Conservation (phyloP, 2,329 filamentous ascomycete genomes). For the Tolypocladium ovalisporum region DNA sequence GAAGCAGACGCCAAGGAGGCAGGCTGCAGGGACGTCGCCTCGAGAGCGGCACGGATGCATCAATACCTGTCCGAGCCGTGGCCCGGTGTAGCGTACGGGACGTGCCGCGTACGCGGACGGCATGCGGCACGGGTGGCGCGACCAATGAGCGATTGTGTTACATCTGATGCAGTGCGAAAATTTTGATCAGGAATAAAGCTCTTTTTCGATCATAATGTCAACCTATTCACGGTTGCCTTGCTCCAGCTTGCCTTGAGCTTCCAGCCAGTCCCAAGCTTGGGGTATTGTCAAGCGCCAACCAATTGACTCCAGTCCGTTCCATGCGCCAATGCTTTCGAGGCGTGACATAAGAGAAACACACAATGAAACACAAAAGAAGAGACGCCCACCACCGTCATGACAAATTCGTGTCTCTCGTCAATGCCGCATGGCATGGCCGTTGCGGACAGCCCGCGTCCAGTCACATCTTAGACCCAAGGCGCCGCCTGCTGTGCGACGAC, state of each 20-base stretch:
- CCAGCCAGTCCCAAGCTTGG: background rate
- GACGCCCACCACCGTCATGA: slow-evolving; percentile 2
- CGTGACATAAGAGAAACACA: slow-evolving; percentile 1
- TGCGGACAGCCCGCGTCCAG: background rate
- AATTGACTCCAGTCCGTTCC: slow-evolving; percentile 7
- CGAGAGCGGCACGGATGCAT: background rate
- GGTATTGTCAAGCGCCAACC: background rate
- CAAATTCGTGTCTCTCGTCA: slow-evolving; percentile 4
- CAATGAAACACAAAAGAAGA: slow-evolving; percentile 1
- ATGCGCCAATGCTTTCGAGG: slow-evolving; percentile 11
- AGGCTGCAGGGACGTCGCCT: background rate
- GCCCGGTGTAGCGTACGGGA: background rate
- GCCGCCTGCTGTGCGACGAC: background rate
- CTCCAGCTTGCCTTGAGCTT: background rate
- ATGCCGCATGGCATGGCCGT: background rate
- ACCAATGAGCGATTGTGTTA: background rate
- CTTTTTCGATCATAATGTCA: slow-evolving; percentile 2
- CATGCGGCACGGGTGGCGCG: background rate
- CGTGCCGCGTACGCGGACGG: background rate
- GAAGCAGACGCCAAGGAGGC: background rate
- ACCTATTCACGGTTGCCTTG: slow-evolving; percentile 4
- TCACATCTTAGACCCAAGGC: slow-evolving; percentile 3
- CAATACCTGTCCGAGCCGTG: background rate
- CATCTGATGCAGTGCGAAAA: background rate
- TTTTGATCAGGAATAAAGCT: background rate